Evolutionary conservation across 768 basidiomycete species (phyloP), one percentile per base, ranked within the genome.

Genomic region (Mycena galericulata): DNA sequence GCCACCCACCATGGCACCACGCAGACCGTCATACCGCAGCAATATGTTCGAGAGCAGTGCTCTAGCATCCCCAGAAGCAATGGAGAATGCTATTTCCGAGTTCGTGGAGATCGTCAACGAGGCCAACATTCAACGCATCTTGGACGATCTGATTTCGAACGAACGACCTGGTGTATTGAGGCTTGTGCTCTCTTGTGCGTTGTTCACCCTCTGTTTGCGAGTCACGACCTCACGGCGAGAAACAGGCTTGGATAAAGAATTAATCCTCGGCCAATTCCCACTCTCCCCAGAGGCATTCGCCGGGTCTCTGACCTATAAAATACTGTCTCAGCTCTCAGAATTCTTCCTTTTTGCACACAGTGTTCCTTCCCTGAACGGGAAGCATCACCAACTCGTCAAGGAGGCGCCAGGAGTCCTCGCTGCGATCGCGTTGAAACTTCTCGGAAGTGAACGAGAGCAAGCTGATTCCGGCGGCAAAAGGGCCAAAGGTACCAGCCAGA

Each of bases 401-500:
- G 62, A 71, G 8, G 70, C 70, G 11, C 62, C 60, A 9, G 47
- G 32, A 9, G 26, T 65, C 2, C 62, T 71, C 24, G 14, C 24
- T 29, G 34, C 45, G 1, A 22, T 65, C 46, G 11, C 46, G 7
- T 40, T 62, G 24, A 58, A 57, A 38, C 7, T 32, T 30, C 22
- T 47, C 9, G 40, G 7, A 14, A 50, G 34, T 20, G 10, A 70
- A 69, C 47, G 22, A 49, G 46, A 60, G 10, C 36, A 17, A 61
- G 54, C 20, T 2, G 1, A 36, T 49, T 24, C 30, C 1, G 11
- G 34, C 27, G 30, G 15, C 41, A 75, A 69, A 58, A 72, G 66
- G 32, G 56, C 49, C 18, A 65, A 69, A 43, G 0, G 47, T 27
- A 29, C 50, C 24, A 78, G 75, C 51, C 83, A 79, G 61, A 79